A percentile compares a stretch with the other conserved stretches of the same genome.
Conservation (phyloP, 805 yeast genomes). For the Lachancea cidri region DNA sequence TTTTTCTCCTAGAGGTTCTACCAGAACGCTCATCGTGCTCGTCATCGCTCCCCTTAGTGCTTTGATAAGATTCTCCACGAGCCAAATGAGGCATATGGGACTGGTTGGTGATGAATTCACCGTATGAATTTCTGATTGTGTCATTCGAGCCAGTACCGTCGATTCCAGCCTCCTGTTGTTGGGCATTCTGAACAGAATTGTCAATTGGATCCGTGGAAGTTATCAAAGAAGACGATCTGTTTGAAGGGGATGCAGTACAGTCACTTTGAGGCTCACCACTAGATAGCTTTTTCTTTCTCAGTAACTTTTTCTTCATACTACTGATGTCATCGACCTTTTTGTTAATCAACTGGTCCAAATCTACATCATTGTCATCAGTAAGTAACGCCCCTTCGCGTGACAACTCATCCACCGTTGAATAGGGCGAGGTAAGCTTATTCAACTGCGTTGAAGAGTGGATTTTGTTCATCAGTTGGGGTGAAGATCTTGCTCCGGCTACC, state of each 20-base stretch:
- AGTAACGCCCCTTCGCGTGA: slow-evolving; percentile 33
- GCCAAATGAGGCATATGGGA: slow-evolving; percentile 58
- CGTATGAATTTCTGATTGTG: slow-evolving; percentile 27
- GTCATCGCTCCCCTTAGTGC: slow-evolving; percentile 41
- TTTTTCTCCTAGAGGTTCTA: slow-evolving; percentile 22
- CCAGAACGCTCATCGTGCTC: slow-evolving; percentile 25
- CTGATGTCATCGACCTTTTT: slow-evolving; percentile 14
- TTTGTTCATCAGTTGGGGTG: slow-evolving; percentile 11
- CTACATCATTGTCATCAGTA: slow-evolving; percentile 31
- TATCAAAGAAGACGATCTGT: slow-evolving; percentile 17
- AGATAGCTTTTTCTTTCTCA: slow-evolving; percentile 11
- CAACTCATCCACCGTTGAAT: slow-evolving; percentile 31
- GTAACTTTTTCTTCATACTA: slow-evolving; percentile 13
- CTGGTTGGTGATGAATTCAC: slow-evolving; percentile 24
- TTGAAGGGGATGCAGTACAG: slow-evolving; percentile 11
- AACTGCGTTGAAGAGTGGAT: slow-evolving; percentile 9
- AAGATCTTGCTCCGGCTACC: slow-evolving; percentile 6
- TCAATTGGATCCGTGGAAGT: slow-evolving; percentile 27
- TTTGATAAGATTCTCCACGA: slow-evolving; percentile 71
- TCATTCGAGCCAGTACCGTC: slow-evolving; percentile 7
- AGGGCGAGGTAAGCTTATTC: slow-evolving; percentile 11
- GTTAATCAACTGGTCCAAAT: slow-evolving; percentile 24
- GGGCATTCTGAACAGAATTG: slow-evolving; percentile 12
- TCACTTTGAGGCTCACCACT: slow-evolving; percentile 1
- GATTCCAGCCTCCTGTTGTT: neutral